A percentile compares a stretch with the other conserved stretches of the same genome.
These are phyloP conservation scores for Acer yangbiense DNA, from an alignment of 345 rosid species.

Conservation along the genomic window DNA sequence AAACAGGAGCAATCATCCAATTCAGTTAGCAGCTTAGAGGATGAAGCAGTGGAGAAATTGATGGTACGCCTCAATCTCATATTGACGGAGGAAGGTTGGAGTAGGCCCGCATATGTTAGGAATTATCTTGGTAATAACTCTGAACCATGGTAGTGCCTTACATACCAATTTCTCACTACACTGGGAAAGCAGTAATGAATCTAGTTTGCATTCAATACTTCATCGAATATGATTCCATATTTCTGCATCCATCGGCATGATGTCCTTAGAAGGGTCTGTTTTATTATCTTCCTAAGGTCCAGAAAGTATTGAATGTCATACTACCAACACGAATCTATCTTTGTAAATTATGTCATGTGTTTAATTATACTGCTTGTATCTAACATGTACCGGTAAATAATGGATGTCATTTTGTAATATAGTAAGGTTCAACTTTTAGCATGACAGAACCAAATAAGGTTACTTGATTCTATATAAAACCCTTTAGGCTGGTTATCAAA, in stretches of 20 bases:
- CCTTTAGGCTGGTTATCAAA: not conserved
- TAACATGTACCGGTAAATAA: not conserved
- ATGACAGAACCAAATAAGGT: not conserved
- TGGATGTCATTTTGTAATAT: not conserved
- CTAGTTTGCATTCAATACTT: not conserved
- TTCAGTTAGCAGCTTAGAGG: slow-evolving; percentile 43
- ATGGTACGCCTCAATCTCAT: slow-evolving; percentile 57
- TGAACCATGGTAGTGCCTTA: slow-evolving; percentile 55
- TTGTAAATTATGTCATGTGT: not conserved
- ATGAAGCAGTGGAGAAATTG: slow-evolving; percentile 54
- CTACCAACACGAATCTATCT: not conserved
- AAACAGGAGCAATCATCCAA: slow-evolving; percentile 20
- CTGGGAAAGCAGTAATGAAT: not conserved
- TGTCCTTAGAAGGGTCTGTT: not conserved
- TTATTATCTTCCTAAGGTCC: not conserved
- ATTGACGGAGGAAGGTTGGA: slow-evolving; percentile 65
- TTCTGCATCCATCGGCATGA: not conserved
- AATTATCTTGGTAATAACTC: slow-evolving; percentile 56
- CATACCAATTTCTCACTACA: not conserved
- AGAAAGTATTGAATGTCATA: not conserved
- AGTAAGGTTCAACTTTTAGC: not conserved
- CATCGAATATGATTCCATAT: not conserved
- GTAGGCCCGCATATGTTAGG: slow-evolving; percentile 40
- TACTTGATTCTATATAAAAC: not conserved
- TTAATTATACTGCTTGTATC: not conserved